Conservation (phyloP, 805 yeast species). For the Torulaspora indica region DNA sequence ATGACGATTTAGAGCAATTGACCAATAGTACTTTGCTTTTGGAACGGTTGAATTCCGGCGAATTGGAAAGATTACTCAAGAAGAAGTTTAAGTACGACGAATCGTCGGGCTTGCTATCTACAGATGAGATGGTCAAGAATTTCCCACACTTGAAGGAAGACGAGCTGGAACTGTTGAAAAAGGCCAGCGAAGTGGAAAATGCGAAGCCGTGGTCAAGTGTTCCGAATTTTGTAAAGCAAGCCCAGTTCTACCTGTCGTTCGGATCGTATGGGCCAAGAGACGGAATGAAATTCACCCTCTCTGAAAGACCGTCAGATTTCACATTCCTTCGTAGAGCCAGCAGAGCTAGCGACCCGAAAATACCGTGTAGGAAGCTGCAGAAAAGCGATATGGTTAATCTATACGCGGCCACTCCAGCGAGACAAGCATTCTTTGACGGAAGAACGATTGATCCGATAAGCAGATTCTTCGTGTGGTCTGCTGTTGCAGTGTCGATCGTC, state of each 20-base stretch:
- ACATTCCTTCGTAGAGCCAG: conserved; percentile 42
- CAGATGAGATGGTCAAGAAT: conserved; percentile 4
- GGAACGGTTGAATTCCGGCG: conserved; percentile 16
- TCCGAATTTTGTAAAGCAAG: conserved; percentile 46
- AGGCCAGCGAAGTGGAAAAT: conserved; percentile 24
- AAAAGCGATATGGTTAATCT: conserved; percentile 18
- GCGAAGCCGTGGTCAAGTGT: conserved; percentile 52
- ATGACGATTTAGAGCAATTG: conserved; percentile 19
- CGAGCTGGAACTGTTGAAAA: conserved; percentile 22
- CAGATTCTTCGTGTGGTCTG: conserved; percentile 48
- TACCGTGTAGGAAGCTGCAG: conserved; percentile 16
- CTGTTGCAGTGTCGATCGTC: conserved; percentile 43
- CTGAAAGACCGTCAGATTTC: conserved; percentile 48
- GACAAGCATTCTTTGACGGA: conserved; percentile 33
- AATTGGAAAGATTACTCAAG: conserved; percentile 14
- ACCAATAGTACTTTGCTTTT: conserved; percentile 9
- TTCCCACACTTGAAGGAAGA: conserved; percentile 14
- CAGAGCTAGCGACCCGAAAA: conserved; percentile 26
- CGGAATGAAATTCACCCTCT: conserved; percentile 42
- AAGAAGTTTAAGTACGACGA: conserved; percentile 14
- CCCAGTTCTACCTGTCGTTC: conserved; percentile 58
- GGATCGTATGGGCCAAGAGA: conserved; percentile 71
- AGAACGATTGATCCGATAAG: conserved; percentile 49
- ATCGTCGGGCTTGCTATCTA: conserved; percentile 2
- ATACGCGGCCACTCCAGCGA: conserved; percentile 12